phyloP scores from a whole-genome alignment of 441 rosid genomes.

The Manihot esculenta region DNA sequence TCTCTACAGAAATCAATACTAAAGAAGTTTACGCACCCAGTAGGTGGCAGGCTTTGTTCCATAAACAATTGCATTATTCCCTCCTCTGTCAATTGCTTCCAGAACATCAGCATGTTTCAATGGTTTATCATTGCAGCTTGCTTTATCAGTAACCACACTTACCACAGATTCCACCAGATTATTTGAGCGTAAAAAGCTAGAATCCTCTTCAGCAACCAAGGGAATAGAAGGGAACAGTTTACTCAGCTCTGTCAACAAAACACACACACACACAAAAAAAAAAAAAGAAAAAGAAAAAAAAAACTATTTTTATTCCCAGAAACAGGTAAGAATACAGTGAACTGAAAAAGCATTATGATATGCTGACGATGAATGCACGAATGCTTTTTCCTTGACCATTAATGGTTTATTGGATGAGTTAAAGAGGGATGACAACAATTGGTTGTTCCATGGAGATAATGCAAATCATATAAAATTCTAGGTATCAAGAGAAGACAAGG shows the following conservation, averaged over 20 bases:
- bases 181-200: slow-evolving; percentile 57
- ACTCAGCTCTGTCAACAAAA: slow-evolving; percentile 54
- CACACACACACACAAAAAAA: too few species aligned
- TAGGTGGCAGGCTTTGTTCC: slow-evolving; percentile 75
- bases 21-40: slow-evolving; percentile 54
- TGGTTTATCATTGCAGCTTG: slow-evolving; percentile 37
- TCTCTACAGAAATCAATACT: too few species aligned
- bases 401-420: not conserved
- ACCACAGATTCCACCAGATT: slow-evolving; percentile 69
- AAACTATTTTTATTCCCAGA: too few species aligned
- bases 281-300: too few species aligned
- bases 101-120: slow-evolving; percentile 61
- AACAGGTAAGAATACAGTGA: not conserved
- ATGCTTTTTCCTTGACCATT: not conserved
- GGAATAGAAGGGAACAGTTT: slow-evolving; percentile 81
- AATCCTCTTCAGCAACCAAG: slow-evolving; percentile 92
- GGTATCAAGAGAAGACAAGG: not conserved
- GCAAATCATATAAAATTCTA: not conserved
- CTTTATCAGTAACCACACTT: slow-evolving; percentile 52
- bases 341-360: not conserved
- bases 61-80: slow-evolving; percentile 50
- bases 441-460: not conserved
- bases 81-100: slow-evolving; percentile 90
- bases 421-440: not conserved
- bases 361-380: too few species aligned